Percentiles rank a stretch among this genome's conserved stretches.
Conservation (phyloP, 768 basidiomycete genomes). For the Boletus pseudo-olivaceus region DNA sequence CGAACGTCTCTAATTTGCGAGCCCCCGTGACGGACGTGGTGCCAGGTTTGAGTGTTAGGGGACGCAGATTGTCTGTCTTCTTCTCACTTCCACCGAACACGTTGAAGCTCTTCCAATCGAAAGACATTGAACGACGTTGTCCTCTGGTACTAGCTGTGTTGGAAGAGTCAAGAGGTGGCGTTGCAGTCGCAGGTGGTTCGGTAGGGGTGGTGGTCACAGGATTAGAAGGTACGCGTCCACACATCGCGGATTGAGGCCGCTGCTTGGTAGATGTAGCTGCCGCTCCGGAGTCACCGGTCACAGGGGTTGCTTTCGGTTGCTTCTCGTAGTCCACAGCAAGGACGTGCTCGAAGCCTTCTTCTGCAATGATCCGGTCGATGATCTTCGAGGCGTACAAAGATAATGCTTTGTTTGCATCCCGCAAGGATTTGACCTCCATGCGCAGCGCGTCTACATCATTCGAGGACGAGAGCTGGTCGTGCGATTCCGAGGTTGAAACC, state of each 20-base stretch:
- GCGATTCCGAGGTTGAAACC: slow-evolving; percentile 34
- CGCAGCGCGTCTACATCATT: slow-evolving; percentile 74
- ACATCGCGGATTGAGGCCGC: slow-evolving; percentile 61
- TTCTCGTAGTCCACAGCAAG: slow-evolving; percentile 89
- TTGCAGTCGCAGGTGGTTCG: slow-evolving; percentile 20
- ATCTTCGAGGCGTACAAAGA: slow-evolving; percentile 97
- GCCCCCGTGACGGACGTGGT: slow-evolving; percentile 52
- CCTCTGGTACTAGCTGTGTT: slow-evolving; percentile 35
- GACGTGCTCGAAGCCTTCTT: slow-evolving; percentile 96
- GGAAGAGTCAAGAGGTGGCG: slow-evolving; percentile 22
- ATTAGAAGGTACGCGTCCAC: slow-evolving; percentile 37
- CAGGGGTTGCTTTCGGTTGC: slow-evolving; percentile 43
- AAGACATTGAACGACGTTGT: slow-evolving; percentile 75
- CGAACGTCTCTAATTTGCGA: slow-evolving; percentile 79
- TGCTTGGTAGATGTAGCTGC: slow-evolving; percentile 34
- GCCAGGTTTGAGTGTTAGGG: slow-evolving; percentile 71
- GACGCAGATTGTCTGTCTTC: slow-evolving; percentile 61
- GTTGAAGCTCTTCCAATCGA: slow-evolving; percentile 81
- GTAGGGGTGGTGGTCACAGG: slow-evolving; percentile 35
- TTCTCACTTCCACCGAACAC: slow-evolving; percentile 61
- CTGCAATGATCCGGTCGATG: slow-evolving; percentile 92
- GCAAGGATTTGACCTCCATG: slow-evolving; percentile 85
- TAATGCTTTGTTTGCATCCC: slow-evolving; percentile 93
- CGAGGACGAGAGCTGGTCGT: slow-evolving; percentile 41
- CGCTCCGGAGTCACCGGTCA: slow-evolving; percentile 22